Percentiles rank a stretch among this genome's conserved stretches.
Evolutionary conservation across 805 yeast species (phyloP).

Genomic region (Wickerhamomyces bisporus): DNA sequence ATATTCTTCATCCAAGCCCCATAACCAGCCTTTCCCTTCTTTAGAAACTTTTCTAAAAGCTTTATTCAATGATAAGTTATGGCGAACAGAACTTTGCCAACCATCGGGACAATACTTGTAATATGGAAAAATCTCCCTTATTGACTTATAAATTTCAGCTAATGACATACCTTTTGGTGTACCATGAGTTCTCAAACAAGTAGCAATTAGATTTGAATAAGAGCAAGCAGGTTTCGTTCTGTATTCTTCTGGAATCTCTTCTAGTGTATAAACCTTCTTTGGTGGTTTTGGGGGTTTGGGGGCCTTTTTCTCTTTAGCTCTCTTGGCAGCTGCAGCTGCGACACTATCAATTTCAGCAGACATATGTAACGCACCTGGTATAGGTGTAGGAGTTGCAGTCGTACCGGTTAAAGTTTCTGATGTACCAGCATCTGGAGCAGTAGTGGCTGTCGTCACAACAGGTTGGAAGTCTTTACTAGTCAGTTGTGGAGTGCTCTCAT

Average conservation of each 20-base stretch:
- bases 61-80: constrained; percentile 80
- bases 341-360: constrained; percentile 40
- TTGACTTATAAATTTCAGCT: constrained; percentile 81
- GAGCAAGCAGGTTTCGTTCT: constrained; percentile 80
- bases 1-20: constrained; percentile 87
- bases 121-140: constrained; percentile 85
- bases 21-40: constrained; percentile 91
- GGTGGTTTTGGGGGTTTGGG: constrained; percentile 47
- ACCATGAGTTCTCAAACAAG: constrained; percentile 65
- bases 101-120: constrained; percentile 94
- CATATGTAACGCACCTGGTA: constrained; percentile 37
- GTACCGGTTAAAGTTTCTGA: constrained; percentile 21
- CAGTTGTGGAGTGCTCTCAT: constrained; percentile 14
- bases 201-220: constrained; percentile 74
- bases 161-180: constrained; percentile 71
- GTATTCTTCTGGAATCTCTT: constrained; percentile 85
- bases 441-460: constrained; percentile 1
- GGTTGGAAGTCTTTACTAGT: constrained; percentile 22
- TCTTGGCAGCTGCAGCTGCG: constrained; percentile 27
- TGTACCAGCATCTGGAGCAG: background rate
- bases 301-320: constrained; percentile 40
- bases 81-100: constrained; percentile 94
- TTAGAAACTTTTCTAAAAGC: constrained; percentile 76
- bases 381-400: constrained; percentile 30
- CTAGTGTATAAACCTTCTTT: constrained; percentile 64